Evolutionary conservation across 1,284 basidiomycete species (phyloP).

Genomic region (Abortiporus biennis): DNA sequence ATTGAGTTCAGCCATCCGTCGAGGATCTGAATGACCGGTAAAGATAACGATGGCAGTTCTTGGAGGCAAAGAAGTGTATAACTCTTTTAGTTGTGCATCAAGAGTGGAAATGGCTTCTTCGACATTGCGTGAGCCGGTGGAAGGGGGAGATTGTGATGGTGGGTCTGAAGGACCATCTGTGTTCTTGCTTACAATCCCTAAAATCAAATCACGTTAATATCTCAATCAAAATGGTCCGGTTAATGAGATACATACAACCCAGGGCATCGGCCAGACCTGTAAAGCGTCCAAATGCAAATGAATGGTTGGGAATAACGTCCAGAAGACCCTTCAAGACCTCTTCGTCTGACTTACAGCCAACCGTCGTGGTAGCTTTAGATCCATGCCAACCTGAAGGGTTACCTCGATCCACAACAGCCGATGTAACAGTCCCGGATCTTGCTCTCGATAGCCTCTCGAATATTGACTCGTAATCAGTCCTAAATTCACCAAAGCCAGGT

Average conservation of each 20-base stretch:
- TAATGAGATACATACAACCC: conserved; percentile 61
- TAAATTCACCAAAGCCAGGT: conserved; percentile 81
- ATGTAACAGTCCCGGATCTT: conserved; percentile 38
- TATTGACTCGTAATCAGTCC: conserved; percentile 77
- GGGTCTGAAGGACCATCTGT: conserved; percentile 10
- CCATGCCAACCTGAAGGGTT: conserved; percentile 80
- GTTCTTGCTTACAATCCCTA: conserved; percentile 61
- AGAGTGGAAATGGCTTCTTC: conserved; percentile 36
- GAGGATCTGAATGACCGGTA: conserved; percentile 83
- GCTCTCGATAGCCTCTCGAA: conserved; percentile 74
- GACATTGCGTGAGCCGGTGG: conserved; percentile 16
- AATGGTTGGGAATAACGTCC: conserved; percentile 56
- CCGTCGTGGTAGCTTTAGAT: conserved; percentile 67
- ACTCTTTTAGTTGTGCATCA: conserved; percentile 50
- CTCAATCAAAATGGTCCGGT: background rate
- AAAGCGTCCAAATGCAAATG: conserved; percentile 79
- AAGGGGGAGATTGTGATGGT: conserved; percentile 12
- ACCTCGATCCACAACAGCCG: conserved; percentile 81
- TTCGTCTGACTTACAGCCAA: conserved; percentile 70
- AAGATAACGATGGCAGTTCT: conserved; percentile 81
- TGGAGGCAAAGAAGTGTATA: conserved; percentile 67
- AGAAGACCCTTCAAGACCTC: conserved; percentile 68
- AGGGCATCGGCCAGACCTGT: conserved; percentile 69
- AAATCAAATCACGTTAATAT: conserved; percentile 1
- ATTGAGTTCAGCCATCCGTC: conserved; percentile 67